Evolutionary conservation across 371 early-diverging fungal species (phyloP), one percentile per base, ranked within the genome.

Genomic region (Haplosporangium sp.): DNA sequence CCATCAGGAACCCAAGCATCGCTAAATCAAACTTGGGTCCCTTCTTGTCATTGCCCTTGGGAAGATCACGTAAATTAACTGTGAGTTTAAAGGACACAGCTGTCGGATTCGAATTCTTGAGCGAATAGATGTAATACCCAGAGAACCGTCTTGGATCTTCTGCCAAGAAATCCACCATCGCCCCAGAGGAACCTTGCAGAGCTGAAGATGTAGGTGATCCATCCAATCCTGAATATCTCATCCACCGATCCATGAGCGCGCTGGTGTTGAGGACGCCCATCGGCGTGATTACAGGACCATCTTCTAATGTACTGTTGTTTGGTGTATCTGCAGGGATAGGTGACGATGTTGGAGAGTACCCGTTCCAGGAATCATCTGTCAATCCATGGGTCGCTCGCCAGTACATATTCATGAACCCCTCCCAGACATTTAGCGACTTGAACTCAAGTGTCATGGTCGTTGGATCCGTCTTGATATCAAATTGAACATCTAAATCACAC

Each of bases 391-490:
- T 37, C 7, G 80, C 80, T 42, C 80, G 56, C 80, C 80, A 79
- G 59, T 69, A 79, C 73, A 79, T 79, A 18, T 73, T 79, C 80
- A 79, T 73, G 21, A 62, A 79, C 12, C 80, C 80, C 40, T 79
- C 80, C 80, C 80, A 79, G 2, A 79, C 80, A 48, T 79, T 79
- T 21, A 55, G 46, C 0, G 80, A 53, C 5, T 29, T 52, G 42
- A 79, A 79, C 11, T 61, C 13, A 23, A 79, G 51, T 14, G 47
- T 11, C 9, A 12, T 18, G 20, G 50, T 16, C 8, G 60, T 36
- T 1, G 62, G 69, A 13, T 52, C 62, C 0, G 73, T 69, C 41
- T 43, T 38, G 20, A 79, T 58, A 23, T 72, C 59, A 29, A 72
- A 79, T 38, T 54, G 56, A 18, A 79, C 59, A 46, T 79, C 80